Percentiles rank a stretch among this genome's conserved stretches.
phyloP scores from a whole-genome alignment of 805 yeast species.

The Candida pseudoglaebosa region DNA sequence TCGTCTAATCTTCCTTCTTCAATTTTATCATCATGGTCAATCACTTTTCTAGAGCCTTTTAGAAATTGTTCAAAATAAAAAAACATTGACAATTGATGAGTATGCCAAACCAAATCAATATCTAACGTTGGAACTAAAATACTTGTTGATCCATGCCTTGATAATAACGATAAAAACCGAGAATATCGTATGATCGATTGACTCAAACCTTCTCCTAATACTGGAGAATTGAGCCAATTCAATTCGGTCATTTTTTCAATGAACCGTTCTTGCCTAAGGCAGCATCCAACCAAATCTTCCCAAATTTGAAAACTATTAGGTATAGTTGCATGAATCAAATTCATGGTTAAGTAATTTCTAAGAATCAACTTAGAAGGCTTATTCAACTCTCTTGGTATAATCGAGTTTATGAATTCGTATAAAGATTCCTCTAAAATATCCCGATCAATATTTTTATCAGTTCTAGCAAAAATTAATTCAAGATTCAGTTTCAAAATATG shows the following conservation, averaged over 20 bases:
- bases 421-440: slow-evolving; percentile 9
- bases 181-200: slow-evolving; percentile 6
- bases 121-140: slow-evolving; percentile 11
- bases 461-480: background rate
- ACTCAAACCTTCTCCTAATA: slow-evolving; percentile 1
- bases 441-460: slow-evolving; percentile 6
- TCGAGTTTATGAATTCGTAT: background rate
- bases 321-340: slow-evolving; percentile 9
- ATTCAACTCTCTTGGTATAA: slow-evolving; percentile 1
- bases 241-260: slow-evolving; percentile 10
- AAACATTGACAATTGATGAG: slow-evolving; percentile 8
- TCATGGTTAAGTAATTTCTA: slow-evolving; percentile 9
- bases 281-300: slow-evolving; percentile 12
- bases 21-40: slow-evolving; percentile 24
- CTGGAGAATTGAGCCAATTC: slow-evolving; percentile 9
- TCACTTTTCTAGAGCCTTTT: slow-evolving; percentile 2
- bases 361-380: slow-evolving; percentile 3
- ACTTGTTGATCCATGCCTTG: background rate
- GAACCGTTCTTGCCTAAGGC: slow-evolving; percentile 9
- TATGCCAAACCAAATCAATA: slow-evolving; percentile 12
- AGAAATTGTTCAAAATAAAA: slow-evolving; percentile 5
- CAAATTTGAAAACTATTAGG: slow-evolving; percentile 1
- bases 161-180: slow-evolving; percentile 6
- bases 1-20: slow-evolving; percentile 16
- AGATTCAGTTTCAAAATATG: background rate